A percentile compares a stretch with the other conserved stretches of the same genome.
Evolutionary conservation across 2,329 filamentous ascomycete genomes (phyloP).

Genomic region (Aspergillus aculeatinus): DNA sequence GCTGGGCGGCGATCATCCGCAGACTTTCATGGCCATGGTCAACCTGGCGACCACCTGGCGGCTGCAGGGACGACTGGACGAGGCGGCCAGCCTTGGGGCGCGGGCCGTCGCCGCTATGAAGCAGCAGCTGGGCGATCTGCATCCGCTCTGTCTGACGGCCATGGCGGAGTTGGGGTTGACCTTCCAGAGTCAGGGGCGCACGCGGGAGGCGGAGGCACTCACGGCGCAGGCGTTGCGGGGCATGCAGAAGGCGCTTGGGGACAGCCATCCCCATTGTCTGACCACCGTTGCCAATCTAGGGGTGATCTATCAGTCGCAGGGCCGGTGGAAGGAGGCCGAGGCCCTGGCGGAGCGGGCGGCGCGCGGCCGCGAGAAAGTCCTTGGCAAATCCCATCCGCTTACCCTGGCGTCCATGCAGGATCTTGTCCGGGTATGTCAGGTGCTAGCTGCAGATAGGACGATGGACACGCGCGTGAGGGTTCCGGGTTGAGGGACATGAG

Average conservation of each 20-base stretch:
- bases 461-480: neutral
- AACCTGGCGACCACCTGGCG: conserved; percentile 13
- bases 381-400: conserved; percentile 9
- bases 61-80: conserved; percentile 3
- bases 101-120: conserved; percentile 7
- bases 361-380: conserved; percentile 4
- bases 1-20: conserved; percentile 13
- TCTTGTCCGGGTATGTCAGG: conserved; percentile 7
- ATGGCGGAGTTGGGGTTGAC: conserved; percentile 12
- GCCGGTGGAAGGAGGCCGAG: conserved; percentile 10
- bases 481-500: neutral
- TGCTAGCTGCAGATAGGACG: conserved; percentile 5
- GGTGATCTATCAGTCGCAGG: conserved; percentile 11
- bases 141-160: conserved; percentile 9
- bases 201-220: conserved; percentile 1
- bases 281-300: conserved; percentile 10
- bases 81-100: conserved; percentile 3
- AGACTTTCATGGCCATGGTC: conserved; percentile 8
- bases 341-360: conserved; percentile 1
- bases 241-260: conserved; percentile 8
- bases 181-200: conserved; percentile 7
- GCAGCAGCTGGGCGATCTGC: neutral
- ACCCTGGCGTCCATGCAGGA: conserved; percentile 9
- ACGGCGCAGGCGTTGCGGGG: conserved; percentile 5
- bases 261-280: conserved; percentile 7